Evolutionary conservation across 2,329 filamentous ascomycete genomes (phyloP).

Genomic region (Fusarium udum): DNA sequence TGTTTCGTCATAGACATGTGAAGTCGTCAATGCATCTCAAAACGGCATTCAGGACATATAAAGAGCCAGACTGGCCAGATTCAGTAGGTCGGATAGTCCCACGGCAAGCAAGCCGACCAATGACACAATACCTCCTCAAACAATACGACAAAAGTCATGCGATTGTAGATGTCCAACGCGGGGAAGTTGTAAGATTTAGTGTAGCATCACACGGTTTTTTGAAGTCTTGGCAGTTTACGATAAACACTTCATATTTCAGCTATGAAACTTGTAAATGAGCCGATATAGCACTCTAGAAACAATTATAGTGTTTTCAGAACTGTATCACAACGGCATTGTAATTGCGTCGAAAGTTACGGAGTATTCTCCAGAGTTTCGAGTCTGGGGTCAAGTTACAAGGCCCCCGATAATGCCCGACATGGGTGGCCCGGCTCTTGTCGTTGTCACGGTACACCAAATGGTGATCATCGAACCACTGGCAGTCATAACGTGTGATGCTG

Average conservation of each 20-base stretch:
- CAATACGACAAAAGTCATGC: background rate
- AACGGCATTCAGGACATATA: background rate
- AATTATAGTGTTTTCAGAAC: background rate
- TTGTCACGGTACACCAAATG: constrained; percentile 24
- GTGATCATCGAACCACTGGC: constrained; percentile 38
- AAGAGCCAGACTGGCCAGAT: background rate
- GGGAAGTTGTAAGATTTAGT: constrained; percentile 29
- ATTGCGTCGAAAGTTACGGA: background rate
- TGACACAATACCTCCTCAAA: background rate
- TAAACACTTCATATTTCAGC: background rate
- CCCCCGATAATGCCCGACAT: constrained; percentile 31
- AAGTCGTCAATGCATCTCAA: background rate
- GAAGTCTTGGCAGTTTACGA: background rate
- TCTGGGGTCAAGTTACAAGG: constrained; percentile 6
- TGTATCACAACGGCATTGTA: background rate
- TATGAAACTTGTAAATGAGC: background rate
- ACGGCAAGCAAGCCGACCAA: background rate
- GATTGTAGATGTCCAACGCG: constrained; percentile 14
- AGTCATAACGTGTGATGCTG: constrained; percentile 32
- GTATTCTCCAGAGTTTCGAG: background rate
- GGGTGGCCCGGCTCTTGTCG: constrained; percentile 11
- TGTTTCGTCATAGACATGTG: background rate
- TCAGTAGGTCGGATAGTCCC: background rate
- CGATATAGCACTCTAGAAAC: background rate
- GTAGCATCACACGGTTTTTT: constrained; percentile 19